Percentiles rank a stretch among this genome's conserved stretches.
phyloP scores from a whole-genome alignment of 169 alveolate genomes.

The Plasmodium knowlesi region DNA sequence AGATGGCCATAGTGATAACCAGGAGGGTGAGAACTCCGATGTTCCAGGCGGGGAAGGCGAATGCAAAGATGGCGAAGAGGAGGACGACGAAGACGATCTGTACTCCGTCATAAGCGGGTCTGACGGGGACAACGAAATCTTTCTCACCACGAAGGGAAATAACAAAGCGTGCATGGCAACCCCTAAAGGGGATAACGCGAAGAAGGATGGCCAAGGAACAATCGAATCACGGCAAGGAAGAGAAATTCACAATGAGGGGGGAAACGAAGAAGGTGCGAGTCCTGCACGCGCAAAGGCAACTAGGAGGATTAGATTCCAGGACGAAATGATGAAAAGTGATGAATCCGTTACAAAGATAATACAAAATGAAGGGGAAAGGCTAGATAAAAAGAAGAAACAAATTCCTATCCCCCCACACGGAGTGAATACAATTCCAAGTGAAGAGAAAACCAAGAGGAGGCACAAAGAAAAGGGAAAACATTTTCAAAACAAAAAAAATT shows the following conservation, averaged over 20 bases:
- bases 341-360: not conserved
- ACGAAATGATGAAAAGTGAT: not conserved
- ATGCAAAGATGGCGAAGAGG: not conserved
- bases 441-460: not conserved
- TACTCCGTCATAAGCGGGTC: conserved; percentile 65
- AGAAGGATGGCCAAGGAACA: not conserved
- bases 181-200: not conserved
- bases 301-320: conserved; percentile 18
- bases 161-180: not conserved
- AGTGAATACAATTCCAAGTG: not conserved
- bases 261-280: not conserved
- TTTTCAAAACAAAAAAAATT: conserved; percentile 3
- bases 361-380: not conserved
- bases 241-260: not conserved
- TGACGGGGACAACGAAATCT: conserved; percentile 6
- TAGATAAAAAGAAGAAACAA: not conserved
- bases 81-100: conserved; percentile 29
- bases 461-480: not conserved
- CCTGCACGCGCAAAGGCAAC: not conserved
- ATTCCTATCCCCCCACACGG: not conserved
- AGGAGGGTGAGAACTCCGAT: not conserved
- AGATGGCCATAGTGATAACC: not conserved
- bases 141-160: not conserved
- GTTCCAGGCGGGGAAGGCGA: not conserved
- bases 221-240: not conserved